A percentile compares a stretch with the other conserved stretches of the same genome.
Conservation (phyloP, 2,329 filamentous ascomycete species). For the Fusarium sp. region DNA sequence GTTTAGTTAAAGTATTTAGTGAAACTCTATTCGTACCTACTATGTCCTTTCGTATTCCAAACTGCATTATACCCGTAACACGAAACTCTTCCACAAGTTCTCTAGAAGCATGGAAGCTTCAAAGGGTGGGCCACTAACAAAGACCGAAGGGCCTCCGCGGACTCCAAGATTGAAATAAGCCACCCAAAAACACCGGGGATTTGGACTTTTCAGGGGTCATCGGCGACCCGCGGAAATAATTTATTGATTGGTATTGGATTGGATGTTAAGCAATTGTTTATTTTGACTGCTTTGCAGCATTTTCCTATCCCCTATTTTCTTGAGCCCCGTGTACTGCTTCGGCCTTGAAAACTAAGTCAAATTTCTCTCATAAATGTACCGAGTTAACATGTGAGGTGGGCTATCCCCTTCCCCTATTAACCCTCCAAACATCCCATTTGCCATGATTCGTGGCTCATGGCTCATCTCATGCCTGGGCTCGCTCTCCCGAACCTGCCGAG, state of each 20-base stretch:
- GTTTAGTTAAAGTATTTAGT: background rate
- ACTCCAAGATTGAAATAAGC: slow-evolving; percentile 37
- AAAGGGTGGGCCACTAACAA: slow-evolving; percentile 4
- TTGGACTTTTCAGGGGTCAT: too few species aligned
- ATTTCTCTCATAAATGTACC: background rate
- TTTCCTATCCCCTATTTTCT: too few species aligned
- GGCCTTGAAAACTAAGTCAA: background rate
- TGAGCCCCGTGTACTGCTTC: too few species aligned
- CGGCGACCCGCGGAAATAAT: background rate
- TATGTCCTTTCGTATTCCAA: background rate
- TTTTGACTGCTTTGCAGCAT: background rate
- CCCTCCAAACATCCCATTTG: background rate
- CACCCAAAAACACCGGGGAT: background rate
- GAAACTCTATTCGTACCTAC: background rate
- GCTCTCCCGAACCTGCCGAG: slow-evolving; percentile 24
- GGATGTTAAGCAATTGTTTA: background rate
- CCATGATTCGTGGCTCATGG: slow-evolving; percentile 1
- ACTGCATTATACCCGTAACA: background rate
- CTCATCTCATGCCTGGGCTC: background rate
- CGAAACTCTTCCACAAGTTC: slow-evolving; percentile 5
- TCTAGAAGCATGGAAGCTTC: slow-evolving; percentile 2
- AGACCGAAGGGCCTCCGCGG: slow-evolving; percentile 10
- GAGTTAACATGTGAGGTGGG: slow-evolving; percentile 2
- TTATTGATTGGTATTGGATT: background rate
- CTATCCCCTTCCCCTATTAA: background rate